These are phyloP conservation scores for Strobilomyces confusus DNA, from an alignment of 768 basidiomycete species.

Conservation along the genomic window DNA sequence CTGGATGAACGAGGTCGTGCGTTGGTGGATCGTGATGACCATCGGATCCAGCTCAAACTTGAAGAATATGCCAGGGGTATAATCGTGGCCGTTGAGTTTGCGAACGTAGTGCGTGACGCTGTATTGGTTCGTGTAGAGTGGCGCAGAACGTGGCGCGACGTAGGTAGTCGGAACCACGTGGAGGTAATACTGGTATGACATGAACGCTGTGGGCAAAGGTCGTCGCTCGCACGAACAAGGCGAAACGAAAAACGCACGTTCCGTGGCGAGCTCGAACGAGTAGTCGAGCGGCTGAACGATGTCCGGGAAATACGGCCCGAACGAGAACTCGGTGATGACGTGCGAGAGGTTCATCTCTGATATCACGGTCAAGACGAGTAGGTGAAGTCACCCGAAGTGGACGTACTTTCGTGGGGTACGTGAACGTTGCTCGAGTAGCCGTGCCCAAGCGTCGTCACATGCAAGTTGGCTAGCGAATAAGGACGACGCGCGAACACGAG, in stretches of 20 bases:
- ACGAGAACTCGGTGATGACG: slow-evolving; percentile 95
- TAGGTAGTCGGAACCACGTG: slow-evolving; percentile 96
- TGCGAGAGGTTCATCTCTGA: slow-evolving; percentile 96
- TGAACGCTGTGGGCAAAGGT: slow-evolving; percentile 54
- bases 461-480: slow-evolving; percentile 68
- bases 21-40: slow-evolving; percentile 78
- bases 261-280: slow-evolving; percentile 69
- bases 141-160: slow-evolving; percentile 62
- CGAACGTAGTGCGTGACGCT: slow-evolving; percentile 92
- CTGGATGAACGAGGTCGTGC: slow-evolving; percentile 78
- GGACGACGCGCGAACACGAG: neutral
- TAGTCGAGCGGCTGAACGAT: slow-evolving; percentile 94
- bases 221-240: neutral
- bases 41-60: slow-evolving; percentile 96
- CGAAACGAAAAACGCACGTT: slow-evolving; percentile 40
- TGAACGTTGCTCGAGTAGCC: slow-evolving; percentile 87
- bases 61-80: slow-evolving; percentile 95
- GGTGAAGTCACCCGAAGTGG: neutral
- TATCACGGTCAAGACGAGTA: neutral
- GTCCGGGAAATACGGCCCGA: slow-evolving; percentile 93
- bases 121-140: slow-evolving; percentile 80
- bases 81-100: slow-evolving; percentile 65
- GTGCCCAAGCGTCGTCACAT: slow-evolving; percentile 92
- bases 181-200: slow-evolving; percentile 92
- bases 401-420: slow-evolving; percentile 80